Evolutionary conservation across 306 rosid species (phyloP).

Genomic region (Cicer bijugum): DNA sequence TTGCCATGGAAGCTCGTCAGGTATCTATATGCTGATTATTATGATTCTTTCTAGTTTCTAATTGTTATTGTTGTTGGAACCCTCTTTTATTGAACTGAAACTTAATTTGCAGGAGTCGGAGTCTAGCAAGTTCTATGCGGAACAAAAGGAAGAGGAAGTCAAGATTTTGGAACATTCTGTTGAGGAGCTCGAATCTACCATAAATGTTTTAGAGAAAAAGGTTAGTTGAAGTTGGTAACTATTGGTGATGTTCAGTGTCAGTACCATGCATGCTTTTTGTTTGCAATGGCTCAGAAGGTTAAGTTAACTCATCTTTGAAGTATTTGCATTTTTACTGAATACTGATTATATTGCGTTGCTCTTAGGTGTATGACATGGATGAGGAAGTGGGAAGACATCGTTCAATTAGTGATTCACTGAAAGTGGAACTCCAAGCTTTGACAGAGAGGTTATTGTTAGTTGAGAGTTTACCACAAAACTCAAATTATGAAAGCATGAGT

Average conservation of each 20-base stretch:
- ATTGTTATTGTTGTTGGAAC: conserved; percentile 33
- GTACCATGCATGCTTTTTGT: conserved; percentile 14
- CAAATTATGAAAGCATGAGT: conserved; percentile 52
- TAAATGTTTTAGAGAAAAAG: conserved; percentile 92
- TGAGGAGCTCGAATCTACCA: conserved; percentile 93
- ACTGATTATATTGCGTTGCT: conserved; percentile 30
- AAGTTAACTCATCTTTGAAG: conserved; percentile 24
- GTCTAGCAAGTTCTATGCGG: conserved; percentile 80
- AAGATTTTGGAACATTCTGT: conserved; percentile 87
- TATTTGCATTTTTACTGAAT: conserved; percentile 17
- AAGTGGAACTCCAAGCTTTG: conserved; percentile 72
- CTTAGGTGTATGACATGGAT: conserved; percentile 81
- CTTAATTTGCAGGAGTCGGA: conserved; percentile 69
- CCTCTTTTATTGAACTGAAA: conserved; percentile 38
- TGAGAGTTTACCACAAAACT: conserved; percentile 56
- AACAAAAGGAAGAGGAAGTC: conserved; percentile 94
- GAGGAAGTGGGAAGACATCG: conserved; percentile 83
- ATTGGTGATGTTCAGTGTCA: conserved; percentile 19
- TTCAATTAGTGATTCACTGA: conserved; percentile 72
- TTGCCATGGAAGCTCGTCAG: conserved; percentile 81
- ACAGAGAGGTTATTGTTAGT: conserved; percentile 69
- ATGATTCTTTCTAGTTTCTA: conserved; percentile 40
- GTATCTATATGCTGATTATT: conserved; percentile 51
- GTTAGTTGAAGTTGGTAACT: conserved; percentile 50
- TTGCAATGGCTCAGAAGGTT: conserved; percentile 20